Conservation (phyloP, 371 early-diverging fungal species). For the Mucor ambiguus region DNA sequence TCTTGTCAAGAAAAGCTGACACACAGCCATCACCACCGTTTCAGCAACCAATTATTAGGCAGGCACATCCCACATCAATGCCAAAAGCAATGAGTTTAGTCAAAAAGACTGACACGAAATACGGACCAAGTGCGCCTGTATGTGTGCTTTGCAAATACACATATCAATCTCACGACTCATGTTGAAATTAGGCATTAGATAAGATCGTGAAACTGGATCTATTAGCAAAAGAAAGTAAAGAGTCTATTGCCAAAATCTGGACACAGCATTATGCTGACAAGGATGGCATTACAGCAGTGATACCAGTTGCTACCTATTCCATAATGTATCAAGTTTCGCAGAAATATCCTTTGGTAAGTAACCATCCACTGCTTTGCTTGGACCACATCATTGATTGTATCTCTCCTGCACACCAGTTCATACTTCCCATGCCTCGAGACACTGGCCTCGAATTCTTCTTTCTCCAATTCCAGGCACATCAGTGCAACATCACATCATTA, state of each 20-base stretch:
- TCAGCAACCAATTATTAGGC: neutral
- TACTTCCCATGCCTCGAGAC: conserved; percentile 82
- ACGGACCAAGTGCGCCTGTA: conserved; percentile 46
- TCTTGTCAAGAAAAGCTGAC: neutral
- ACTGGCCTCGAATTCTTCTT: conserved; percentile 87
- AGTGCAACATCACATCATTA: conserved; percentile 83
- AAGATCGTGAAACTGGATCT: conserved; percentile 79
- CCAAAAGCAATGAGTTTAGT: neutral
- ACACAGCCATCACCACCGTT: neutral
- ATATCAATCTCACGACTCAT: neutral
- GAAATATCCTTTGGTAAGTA: conserved; percentile 63
- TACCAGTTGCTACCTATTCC: conserved; percentile 72
- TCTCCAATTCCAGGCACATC: conserved; percentile 80
- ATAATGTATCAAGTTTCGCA: conserved; percentile 59
- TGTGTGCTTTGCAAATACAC: neutral
- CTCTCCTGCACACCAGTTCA: conserved; percentile 56
- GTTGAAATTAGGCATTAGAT: conserved; percentile 58
- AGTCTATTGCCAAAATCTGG: conserved; percentile 80
- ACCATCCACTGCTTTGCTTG: neutral
- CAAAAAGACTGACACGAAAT: conserved; percentile 23
- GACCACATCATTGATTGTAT: neutral
- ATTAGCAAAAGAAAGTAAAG: conserved; percentile 57
- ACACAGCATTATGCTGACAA: conserved; percentile 71
- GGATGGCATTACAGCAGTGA: conserved; percentile 72
- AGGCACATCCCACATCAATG: neutral